Evolutionary conservation across 495 filamentous ascomycete species (phyloP).

Genomic region (Trichoderma reesei): DNA sequence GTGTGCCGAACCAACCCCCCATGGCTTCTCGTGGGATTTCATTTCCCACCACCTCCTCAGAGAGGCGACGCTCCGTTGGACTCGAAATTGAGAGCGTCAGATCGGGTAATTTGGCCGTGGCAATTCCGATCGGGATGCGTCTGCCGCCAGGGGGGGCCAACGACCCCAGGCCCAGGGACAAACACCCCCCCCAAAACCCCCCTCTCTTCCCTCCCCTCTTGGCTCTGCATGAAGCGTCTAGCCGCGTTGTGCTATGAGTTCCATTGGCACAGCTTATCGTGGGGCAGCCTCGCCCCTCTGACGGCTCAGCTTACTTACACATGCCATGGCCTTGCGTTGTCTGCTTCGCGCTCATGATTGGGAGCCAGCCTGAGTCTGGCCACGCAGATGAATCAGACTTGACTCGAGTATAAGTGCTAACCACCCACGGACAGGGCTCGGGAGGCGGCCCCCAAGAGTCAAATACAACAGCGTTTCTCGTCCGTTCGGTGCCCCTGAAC

Average conservation of each 20-base stretch:
- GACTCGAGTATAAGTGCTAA: conserved; percentile 15
- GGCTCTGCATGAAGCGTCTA: neutral
- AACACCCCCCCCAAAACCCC: neutral
- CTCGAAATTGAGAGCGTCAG: neutral
- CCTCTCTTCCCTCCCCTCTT: neutral
- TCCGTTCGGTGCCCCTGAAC: conserved; percentile 64
- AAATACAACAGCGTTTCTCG: conserved; percentile 78
- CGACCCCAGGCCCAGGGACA: neutral
- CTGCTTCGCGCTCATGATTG: neutral
- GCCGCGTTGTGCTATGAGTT: neutral
- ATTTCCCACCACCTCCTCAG: neutral
- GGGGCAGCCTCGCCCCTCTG: neutral
- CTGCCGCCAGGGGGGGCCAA: conserved; percentile 3
- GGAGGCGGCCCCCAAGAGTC: conserved; percentile 86
- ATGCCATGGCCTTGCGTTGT: neutral
- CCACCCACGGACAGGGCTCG: conserved; percentile 54
- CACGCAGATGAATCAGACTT: neutral
- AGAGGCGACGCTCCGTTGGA: neutral
- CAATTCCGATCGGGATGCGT: conserved; percentile 6
- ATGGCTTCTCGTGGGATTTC: neutral
- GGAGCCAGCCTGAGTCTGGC: neutral
- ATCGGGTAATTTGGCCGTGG: conserved; percentile 8
- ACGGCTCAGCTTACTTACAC: neutral
- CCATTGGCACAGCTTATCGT: conserved; percentile 9
- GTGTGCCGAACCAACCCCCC: neutral